Percentiles rank a stretch among this genome's conserved stretches.
Evolutionary conservation across 169 alveolate genomes (phyloP).

Genomic region (Eimeria falciformis): DNA sequence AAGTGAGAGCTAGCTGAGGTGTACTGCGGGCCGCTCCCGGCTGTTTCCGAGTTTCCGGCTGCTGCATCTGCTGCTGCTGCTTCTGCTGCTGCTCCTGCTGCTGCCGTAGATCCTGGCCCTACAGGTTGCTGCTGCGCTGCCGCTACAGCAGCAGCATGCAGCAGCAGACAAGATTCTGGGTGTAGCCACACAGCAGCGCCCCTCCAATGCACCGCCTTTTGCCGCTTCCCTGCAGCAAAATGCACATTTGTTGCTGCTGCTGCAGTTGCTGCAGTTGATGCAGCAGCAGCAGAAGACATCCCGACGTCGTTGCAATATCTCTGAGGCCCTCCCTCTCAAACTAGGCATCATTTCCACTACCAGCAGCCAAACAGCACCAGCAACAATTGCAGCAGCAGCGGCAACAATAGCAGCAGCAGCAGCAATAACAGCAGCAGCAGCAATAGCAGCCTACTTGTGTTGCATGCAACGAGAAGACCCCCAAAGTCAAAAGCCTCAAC

Average conservation of each 20-base stretch:
- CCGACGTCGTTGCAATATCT: too few relatives aligned
- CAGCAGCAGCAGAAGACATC: too few relatives aligned
- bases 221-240: background rate
- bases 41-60: background rate
- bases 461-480: background rate
- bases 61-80: background rate
- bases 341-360: background rate
- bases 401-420: background rate
- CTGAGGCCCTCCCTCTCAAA: background rate
- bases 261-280: too few relatives aligned
- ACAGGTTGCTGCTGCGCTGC: background rate
- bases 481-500: background rate
- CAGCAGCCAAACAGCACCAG: background rate
- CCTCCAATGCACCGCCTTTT: background rate
- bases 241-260: background rate
- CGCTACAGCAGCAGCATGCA: background rate
- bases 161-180: background rate
- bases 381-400: background rate
- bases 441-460: background rate
- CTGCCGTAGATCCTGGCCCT: too few relatives aligned
- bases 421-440: background rate
- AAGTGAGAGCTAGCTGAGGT: background rate
- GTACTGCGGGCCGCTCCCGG: too few relatives aligned
- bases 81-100: too few relatives aligned
- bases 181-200: background rate